Conservation (phyloP, 805 yeast genomes). For the Ogataea nonfermentans region DNA sequence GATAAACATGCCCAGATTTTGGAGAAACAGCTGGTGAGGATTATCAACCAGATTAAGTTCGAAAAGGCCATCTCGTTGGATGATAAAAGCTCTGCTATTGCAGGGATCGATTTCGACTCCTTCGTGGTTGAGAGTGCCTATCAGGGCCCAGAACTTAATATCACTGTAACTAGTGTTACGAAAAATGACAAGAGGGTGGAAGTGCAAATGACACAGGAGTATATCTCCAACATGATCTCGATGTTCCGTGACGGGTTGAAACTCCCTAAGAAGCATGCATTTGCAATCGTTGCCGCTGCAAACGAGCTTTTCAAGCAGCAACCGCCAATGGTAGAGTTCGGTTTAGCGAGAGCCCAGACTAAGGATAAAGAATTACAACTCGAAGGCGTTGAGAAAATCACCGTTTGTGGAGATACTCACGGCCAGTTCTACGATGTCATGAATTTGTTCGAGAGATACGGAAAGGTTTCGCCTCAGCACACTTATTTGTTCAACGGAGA, state of each 20-base stretch:
- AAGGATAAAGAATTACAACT: conserved; percentile 35
- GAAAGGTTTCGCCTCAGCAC: conserved; percentile 65
- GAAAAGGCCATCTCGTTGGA: conserved; percentile 82
- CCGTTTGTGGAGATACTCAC: conserved; percentile 97
- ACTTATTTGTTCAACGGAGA: conserved; percentile 92
- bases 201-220: conserved; percentile 49
- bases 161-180: conserved; percentile 34
- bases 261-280: conserved; percentile 79
- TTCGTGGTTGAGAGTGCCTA: conserved; percentile 52
- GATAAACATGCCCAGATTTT: conserved; percentile 68
- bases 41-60: conserved; percentile 72
- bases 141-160: conserved; percentile 55
- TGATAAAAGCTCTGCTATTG: conserved; percentile 49
- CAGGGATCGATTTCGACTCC: conserved; percentile 45
- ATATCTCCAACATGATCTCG: conserved; percentile 63
- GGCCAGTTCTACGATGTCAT: conserved; percentile 93
- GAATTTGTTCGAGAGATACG: conserved; percentile 73
- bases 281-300: conserved; percentile 74
- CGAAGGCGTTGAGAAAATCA: conserved; percentile 48
- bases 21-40: conserved; percentile 58
- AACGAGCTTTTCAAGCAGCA: conserved; percentile 63
- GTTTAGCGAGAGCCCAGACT: conserved; percentile 31
- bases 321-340: conserved; percentile 72
- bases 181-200: conserved; percentile 30
- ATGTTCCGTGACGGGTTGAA: conserved; percentile 71